Evolutionary conservation across 495 filamentous ascomycete species (phyloP).

Genomic region (Talaromyces adpressus): DNA sequence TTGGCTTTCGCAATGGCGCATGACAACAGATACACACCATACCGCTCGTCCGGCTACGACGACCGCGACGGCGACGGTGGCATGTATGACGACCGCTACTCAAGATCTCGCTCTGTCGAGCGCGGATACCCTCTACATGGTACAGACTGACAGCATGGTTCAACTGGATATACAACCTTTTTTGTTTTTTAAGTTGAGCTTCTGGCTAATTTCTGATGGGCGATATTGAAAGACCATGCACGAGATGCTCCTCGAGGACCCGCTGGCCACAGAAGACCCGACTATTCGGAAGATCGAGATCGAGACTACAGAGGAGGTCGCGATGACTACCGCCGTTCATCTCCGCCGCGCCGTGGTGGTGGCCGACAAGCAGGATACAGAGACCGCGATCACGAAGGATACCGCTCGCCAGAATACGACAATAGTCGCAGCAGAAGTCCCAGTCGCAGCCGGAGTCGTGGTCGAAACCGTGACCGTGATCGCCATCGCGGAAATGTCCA

Average conservation of each 20-base stretch:
- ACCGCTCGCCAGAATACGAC: constrained; percentile 41
- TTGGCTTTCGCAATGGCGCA: not conserved
- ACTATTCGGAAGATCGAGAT: constrained; percentile 28
- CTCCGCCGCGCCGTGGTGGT: constrained; percentile 23
- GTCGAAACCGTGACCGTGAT: constrained; percentile 30
- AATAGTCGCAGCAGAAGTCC: constrained; percentile 36
- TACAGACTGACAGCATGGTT: constrained; percentile 12
- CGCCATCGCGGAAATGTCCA: constrained; percentile 39
- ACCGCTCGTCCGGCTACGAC: constrained; percentile 20
- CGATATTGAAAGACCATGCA: constrained; percentile 26
- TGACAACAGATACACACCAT: constrained; percentile 14
- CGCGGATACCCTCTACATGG: constrained; percentile 36
- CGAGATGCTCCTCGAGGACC: constrained; percentile 34
- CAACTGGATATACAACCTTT: constrained; percentile 2
- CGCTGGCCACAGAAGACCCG: constrained; percentile 28
- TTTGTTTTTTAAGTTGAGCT: constrained; percentile 3
- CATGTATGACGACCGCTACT: constrained; percentile 41
- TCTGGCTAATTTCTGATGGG: constrained; percentile 19
- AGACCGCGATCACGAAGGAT: constrained; percentile 51
- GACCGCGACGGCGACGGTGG: constrained; percentile 25
- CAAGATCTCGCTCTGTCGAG: constrained; percentile 29
- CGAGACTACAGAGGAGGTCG: constrained; percentile 32
- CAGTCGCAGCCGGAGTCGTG: constrained; percentile 33
- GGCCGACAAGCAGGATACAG: constrained; percentile 33
- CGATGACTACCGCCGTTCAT: constrained; percentile 36